Evolutionary conservation across 768 basidiomycete genomes (phyloP), one percentile per base, ranked within the genome.

Genomic region (Pleurotus salmoneostramineus): DNA sequence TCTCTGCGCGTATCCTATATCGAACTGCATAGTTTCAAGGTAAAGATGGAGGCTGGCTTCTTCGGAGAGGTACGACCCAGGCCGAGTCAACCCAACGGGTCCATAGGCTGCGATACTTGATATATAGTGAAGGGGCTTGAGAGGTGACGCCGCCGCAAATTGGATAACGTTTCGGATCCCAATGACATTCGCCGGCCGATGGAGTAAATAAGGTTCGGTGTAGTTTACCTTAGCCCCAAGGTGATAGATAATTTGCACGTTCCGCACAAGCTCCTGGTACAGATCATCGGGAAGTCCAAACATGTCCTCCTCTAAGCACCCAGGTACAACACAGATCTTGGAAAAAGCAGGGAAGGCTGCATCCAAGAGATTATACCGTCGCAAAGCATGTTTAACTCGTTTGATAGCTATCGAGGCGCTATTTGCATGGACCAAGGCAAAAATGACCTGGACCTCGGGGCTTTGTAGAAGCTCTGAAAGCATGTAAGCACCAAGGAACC

Each of bases 171-270:
- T 48, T 14, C 44, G 47, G 12, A 46, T 57, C 11, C 56, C 56
- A 21, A 50, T 34, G 12, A 57, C 47, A 37, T 57, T 57, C 10
- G 56, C 47, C 6, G 56, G 56, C 21, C 47, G 45, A 57, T 57
- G 56, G 5, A 40, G 14, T 12, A 46, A 35, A 27, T 57, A 57
- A 15, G 56, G 56, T 36, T 57, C 47, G 34, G 33, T 37, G 40
- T 57, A 57, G 11, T 57, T 57, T 12, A 57, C 46, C 27, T 57
- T 42, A 6, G 56, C 56, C 11, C 56, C 56, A 6, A 57, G 47
- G 34, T 57, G 56, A 14, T 47, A 57, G 34, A 57, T 49, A 35
- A 50, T 12, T 12, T 50, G 21, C 31, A 34, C 15, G n/a, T 34
- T n/a, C 6, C 12, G 11, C 6, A 17, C 46, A 3, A 31, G 17